These are phyloP conservation scores for Chytriomyces confervae DNA, from an alignment of 192 early-diverging fungal species.

Conservation along the genomic window DNA sequence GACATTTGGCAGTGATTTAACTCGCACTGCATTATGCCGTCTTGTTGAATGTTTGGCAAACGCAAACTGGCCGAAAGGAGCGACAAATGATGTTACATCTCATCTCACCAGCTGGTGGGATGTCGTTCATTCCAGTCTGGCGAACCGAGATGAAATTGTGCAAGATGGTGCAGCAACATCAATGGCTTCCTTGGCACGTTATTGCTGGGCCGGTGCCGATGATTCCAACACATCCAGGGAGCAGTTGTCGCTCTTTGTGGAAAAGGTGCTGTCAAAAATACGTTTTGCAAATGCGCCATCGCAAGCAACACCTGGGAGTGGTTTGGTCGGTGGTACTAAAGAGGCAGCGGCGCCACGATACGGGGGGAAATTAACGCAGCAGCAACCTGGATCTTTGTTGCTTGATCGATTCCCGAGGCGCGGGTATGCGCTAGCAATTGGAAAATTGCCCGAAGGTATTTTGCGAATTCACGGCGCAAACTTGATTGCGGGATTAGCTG, in stretches of 20 bases:
- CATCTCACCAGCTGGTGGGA: slow-evolving; percentile 51
- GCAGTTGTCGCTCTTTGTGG: not conserved
- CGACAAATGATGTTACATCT: slow-evolving; percentile 26
- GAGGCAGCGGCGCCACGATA: not conserved
- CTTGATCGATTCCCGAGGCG: slow-evolving; percentile 56
- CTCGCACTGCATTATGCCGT: slow-evolving; percentile 50
- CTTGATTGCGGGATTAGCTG: slow-evolving; percentile 35
- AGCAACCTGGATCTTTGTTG: not conserved
- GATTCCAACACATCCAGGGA: not conserved
- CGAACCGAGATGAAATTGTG: slow-evolving; percentile 69
- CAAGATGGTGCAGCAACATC: slow-evolving; percentile 49
- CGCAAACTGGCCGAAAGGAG: slow-evolving; percentile 41
- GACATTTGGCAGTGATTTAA: slow-evolving; percentile 64
- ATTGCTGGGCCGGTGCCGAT: slow-evolving; percentile 9
- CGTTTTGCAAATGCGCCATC: not conserved
- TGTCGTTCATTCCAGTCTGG: slow-evolving; percentile 59
- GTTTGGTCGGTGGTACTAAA: not conserved
- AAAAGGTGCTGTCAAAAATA: not conserved
- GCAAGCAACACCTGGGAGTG: not conserved
- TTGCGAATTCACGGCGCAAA: slow-evolving; percentile 27
- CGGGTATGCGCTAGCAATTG: slow-evolving; percentile 71
- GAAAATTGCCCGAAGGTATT: slow-evolving; percentile 50
- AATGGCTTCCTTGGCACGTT: slow-evolving; percentile 20
- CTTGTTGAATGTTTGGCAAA: slow-evolving; percentile 56
- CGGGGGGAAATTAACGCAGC: not conserved